These are phyloP conservation scores for Geopyxis carbonaria DNA, from an alignment of 495 filamentous ascomycete species.

Conservation along the genomic window DNA sequence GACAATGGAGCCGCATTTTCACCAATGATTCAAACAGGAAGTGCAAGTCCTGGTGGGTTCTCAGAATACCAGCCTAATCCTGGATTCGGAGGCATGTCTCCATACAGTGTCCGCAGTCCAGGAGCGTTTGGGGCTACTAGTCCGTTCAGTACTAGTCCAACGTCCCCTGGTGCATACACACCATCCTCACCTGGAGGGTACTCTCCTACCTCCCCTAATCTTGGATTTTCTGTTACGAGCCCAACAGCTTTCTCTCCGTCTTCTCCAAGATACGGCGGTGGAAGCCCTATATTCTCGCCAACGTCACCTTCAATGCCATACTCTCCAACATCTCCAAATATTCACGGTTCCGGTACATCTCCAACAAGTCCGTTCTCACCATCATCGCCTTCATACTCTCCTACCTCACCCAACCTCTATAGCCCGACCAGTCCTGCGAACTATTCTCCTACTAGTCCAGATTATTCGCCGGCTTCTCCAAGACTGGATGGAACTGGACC, in stretches of 20 bases:
- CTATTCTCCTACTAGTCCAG: slow-evolving; percentile 53
- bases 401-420: slow-evolving; percentile 31
- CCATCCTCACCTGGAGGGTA: slow-evolving; percentile 55
- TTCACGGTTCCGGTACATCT: slow-evolving; percentile 25
- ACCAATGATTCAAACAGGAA: slow-evolving; percentile 60
- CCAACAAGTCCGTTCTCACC: slow-evolving; percentile 42
- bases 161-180: slow-evolving; percentile 51
- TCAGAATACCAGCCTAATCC: slow-evolving; percentile 39
- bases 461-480: slow-evolving; percentile 29
- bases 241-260: slow-evolving; percentile 47
- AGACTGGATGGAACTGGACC: slow-evolving; percentile 19
- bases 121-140: slow-evolving; percentile 52
- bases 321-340: slow-evolving; percentile 29
- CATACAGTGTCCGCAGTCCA: slow-evolving; percentile 41
- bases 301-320: slow-evolving; percentile 43
- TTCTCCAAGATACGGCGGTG: slow-evolving; percentile 62
- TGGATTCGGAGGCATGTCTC: slow-evolving; percentile 18
- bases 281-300: slow-evolving; percentile 68
- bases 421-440: slow-evolving; percentile 41
- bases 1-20: slow-evolving; percentile 75
- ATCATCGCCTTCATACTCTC: slow-evolving; percentile 52
- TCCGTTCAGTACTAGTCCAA: slow-evolving; percentile 56
- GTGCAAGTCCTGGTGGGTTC: slow-evolving; percentile 62
- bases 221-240: slow-evolving; percentile 34
- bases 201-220: slow-evolving; percentile 46